These are phyloP conservation scores for Penicillium sp. DNA, from an alignment of 2,329 filamentous ascomycete species.

Conservation along the genomic window DNA sequence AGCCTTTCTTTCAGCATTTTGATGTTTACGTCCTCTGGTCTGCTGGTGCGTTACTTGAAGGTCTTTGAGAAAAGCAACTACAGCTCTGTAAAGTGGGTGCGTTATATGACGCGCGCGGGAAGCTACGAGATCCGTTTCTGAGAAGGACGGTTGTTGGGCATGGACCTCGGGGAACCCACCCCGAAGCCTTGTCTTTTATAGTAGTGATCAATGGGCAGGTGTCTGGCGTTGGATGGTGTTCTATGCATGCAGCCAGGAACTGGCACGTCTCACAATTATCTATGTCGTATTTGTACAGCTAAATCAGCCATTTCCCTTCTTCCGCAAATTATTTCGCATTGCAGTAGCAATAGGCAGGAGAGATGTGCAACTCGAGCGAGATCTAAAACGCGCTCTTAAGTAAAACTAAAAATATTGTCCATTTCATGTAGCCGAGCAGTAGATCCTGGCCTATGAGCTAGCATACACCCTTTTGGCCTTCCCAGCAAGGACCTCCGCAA, in stretches of 20 bases:
- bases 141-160: neutral
- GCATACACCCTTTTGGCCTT: constrained; percentile 24
- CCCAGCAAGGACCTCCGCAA: constrained; percentile 41
- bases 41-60: constrained; percentile 93
- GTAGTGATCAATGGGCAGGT: constrained; percentile 29
- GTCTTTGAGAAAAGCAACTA: constrained; percentile 99
- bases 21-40: constrained; percentile 96
- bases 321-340: no score
- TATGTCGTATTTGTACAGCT: no score
- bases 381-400: no score
- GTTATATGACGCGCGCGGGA: constrained; percentile 97
- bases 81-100: constrained; percentile 97
- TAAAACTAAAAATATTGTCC: no score
- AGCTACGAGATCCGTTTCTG: constrained; percentile 84
- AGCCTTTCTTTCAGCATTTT: constrained; percentile 90
- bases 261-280: neutral
- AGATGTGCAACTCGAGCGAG: no score
- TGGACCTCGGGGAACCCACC: no score
- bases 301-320: no score
- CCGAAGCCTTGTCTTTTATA: constrained; percentile 13
- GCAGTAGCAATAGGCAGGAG: no score
- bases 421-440: no score
- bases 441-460: no score
- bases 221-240: constrained; percentile 33
- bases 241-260: constrained; percentile 9